Base-by-base conservation (phyloP, 2,329 filamentous ascomycete genomes). In the Apiospora sp. region DNA sequence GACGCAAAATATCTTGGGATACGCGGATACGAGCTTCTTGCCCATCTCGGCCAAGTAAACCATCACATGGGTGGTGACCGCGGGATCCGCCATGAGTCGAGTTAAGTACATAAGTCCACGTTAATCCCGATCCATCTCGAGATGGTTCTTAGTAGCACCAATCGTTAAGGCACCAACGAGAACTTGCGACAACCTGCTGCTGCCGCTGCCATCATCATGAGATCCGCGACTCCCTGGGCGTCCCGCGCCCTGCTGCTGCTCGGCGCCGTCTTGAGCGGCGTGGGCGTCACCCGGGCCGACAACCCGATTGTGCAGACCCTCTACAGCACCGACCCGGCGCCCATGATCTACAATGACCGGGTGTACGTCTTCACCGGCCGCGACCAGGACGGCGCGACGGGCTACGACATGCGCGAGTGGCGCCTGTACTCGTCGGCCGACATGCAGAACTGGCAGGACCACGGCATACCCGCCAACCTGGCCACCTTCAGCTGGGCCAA, bases 361-460 rank as follows among this genome's bases (percentile, higher is more conserved):
- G 67, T 80, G 24, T 81, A 80, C 70, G 71, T 81, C 49, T 80
- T 80, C 70, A 81, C 79, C 22, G 77, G 79, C 72, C 80, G 81
- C 69, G 80, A 81, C 58, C 77, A 81, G 67, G 75, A 77, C 70
- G 78, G 75, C 58, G 72, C 77, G 10, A 78, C 67, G 24, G 74
- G 58, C 30, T 81, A 75, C 74, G 73, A 74, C 72, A 81, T 81
- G 79, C 75, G 74, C 10, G 78, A 82, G 72, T 82, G 80, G 81
- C 79, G 74, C 3, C 76, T 82, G 30, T 82, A 77, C 73, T 82
- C 81, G 16, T 76, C 80, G 1, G 72, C 74, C 3, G 81, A 83
- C 72, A 80, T 82, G 78, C 80, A 73, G 58, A 83, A 82, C 75
- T 82, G 81, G 81, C 77, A 77, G 22, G 75, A 81, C 72, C 76